A percentile compares a stretch with the other conserved stretches of the same genome.
These are phyloP conservation scores for Mucor indicus DNA, from an alignment of 371 early-diverging fungal species.

Conservation along the genomic window DNA sequence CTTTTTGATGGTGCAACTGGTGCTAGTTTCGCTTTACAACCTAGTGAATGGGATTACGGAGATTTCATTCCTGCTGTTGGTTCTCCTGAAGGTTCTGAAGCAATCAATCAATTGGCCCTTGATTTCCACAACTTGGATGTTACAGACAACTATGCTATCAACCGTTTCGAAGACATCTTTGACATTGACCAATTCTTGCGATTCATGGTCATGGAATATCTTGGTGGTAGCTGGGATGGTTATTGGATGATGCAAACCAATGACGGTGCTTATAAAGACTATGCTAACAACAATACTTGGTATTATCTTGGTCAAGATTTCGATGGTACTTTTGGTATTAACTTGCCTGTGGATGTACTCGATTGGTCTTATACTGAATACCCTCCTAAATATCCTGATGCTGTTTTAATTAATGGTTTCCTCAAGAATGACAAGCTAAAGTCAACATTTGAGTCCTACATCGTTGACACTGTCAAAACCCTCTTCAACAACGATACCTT, in stretches of 20 bases:
- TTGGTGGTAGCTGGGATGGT: slow-evolving; percentile 55
- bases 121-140: slow-evolving; percentile 32
- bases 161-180: slow-evolving; percentile 29
- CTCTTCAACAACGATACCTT: slow-evolving; percentile 53
- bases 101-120: slow-evolving; percentile 32
- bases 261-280: slow-evolving; percentile 54
- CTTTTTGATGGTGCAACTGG: slow-evolving; percentile 55
- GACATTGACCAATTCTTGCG: slow-evolving; percentile 50
- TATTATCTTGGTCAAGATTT: slow-evolving; percentile 56
- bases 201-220: slow-evolving; percentile 59
- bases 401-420: slow-evolving; percentile 49
- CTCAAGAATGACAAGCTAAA: slow-evolving; percentile 36
- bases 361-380: slow-evolving; percentile 37
- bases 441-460: slow-evolving; percentile 42
- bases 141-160: slow-evolving; percentile 32
- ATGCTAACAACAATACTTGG: slow-evolving; percentile 36
- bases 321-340: slow-evolving; percentile 57
- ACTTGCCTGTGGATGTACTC: slow-evolving; percentile 26
- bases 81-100: slow-evolving; percentile 30
- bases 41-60: slow-evolving; percentile 23
- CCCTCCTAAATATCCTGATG: slow-evolving; percentile 32
- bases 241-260: slow-evolving; percentile 57
- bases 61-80: slow-evolving; percentile 20
- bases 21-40: slow-evolving; percentile 37
- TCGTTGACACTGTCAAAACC: slow-evolving; percentile 40